Base-by-base conservation (phyloP, 208 protist genomes). In the Leishmania braziliensis region DNA sequence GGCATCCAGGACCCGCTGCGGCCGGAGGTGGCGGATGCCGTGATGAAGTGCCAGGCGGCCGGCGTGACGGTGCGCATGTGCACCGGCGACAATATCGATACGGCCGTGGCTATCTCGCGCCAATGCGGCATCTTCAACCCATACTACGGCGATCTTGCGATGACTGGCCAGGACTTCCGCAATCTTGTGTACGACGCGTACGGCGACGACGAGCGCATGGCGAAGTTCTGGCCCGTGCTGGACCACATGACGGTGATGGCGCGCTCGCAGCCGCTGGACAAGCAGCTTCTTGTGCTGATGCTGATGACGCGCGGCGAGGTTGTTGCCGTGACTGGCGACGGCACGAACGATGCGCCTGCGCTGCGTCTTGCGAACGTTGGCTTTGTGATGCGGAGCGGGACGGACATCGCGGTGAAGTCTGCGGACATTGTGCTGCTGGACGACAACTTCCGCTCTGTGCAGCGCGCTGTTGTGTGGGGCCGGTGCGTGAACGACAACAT, bases 371-470 rank as follows among this genome's bases (percentile, higher is more conserved):
- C 99, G 51, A 95, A 99, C 82, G 98, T 99, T 26, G 99, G 99
- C 72, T 97, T 99, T 63, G 90, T 99, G 58, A 99, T 99, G 99
- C 97, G 98, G 48, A 92, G 88, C 69, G 99, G 99, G 18, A 99
- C 98, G n/a, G 98, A 99, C 53, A 94, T 99, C 26, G 98, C 98
- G 9, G 97, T 98, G 80, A 95, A 97, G 85, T 95, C 95, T 8
- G 97, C 94, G 20, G 95, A 97, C 77, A 98, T 98, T 75, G 90
- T 98, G 70, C 85, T 99, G 53, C 84, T 99, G 60, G 99, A 99
- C 86, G 99, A 99, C 89, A 99, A 99, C 94, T 99, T 99, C 87
- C 80, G 87, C 48, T 98, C 98, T 6, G 99, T 99, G 77, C 98
- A 99, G 79, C 96, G 92, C 69, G 93, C 98, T 83, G 99, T 90